phyloP scores from a whole-genome alignment of 345 rosid genomes.

The Erucastrum elatum region DNA sequence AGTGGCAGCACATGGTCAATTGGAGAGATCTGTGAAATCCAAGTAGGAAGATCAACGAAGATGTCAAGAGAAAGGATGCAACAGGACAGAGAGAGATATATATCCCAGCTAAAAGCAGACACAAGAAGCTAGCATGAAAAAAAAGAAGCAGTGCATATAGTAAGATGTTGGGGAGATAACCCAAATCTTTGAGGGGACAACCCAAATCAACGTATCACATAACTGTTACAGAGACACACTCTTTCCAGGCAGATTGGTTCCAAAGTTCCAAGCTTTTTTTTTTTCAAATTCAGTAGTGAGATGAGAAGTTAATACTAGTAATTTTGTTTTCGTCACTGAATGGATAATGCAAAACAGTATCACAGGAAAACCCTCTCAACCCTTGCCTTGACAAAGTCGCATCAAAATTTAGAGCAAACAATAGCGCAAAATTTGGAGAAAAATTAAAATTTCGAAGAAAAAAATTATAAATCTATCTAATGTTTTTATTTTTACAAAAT shows the following conservation, averaged over 20 bases:
- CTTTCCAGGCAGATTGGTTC: neutral
- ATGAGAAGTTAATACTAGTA: neutral
- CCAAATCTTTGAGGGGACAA: too few species aligned
- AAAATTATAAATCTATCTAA: too few species aligned
- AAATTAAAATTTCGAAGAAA: neutral
- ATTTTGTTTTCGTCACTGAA: neutral
- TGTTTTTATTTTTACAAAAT: too few species aligned
- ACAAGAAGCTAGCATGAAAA: neutral
- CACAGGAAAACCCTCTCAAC: neutral
- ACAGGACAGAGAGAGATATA: conserved; percentile 6
- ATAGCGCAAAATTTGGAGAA: conserved; percentile 8
- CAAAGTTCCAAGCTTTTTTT: conserved; percentile 15
- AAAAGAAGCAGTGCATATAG: neutral
- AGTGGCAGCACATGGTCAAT: neutral
- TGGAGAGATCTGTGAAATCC: conserved; percentile 15
- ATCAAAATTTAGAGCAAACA: neutral
- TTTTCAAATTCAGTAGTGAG: neutral
- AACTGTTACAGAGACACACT: too few species aligned
- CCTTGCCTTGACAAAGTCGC: neutral
- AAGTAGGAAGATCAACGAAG: neutral
- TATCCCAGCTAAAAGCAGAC: neutral
- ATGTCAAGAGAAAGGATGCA: neutral
- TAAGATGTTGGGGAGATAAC: neutral
- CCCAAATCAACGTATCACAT: too few species aligned
- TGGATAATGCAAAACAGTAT: neutral